A percentile compares a stretch with the other conserved stretches of the same genome.
Conservation (phyloP, 192 early-diverging fungal species). For the Jimgerdemannia lactiflua region DNA sequence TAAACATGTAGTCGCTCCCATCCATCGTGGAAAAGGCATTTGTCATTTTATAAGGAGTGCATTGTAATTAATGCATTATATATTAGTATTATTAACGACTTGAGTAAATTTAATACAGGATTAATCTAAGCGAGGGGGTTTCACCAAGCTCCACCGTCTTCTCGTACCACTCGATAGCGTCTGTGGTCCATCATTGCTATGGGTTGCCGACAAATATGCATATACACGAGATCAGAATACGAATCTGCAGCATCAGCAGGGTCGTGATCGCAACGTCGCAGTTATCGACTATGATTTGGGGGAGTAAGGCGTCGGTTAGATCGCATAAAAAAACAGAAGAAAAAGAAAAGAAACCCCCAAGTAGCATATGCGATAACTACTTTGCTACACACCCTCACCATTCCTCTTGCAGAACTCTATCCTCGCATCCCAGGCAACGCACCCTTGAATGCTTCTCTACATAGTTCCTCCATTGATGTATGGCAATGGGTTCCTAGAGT, state of each 20-base stretch:
- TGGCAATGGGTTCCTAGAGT: conserved; percentile 84
- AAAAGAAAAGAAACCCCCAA: neutral
- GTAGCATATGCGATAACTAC: too few species aligned
- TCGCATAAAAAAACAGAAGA: neutral
- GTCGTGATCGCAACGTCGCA: conserved; percentile 93
- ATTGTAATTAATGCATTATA: too few species aligned
- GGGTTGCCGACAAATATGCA: too few species aligned
- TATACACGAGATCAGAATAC: neutral
- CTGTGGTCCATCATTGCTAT: conserved; percentile 81
- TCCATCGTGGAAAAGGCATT: too few species aligned
- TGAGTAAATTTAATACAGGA: too few species aligned
- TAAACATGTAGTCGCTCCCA: too few species aligned
- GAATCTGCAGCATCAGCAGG: conserved; percentile 58
- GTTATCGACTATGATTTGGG: conserved; percentile 62
- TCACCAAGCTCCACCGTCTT: conserved; percentile 65
- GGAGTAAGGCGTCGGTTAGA: too few species aligned
- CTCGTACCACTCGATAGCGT: conserved; percentile 82
- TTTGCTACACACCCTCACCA: neutral
- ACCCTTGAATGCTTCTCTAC: conserved; percentile 74
- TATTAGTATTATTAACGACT: too few species aligned
- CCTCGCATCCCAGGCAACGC: neutral
- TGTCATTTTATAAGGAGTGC: too few species aligned
- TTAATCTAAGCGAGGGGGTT: too few species aligned
- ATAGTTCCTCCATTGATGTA: conserved; percentile 90
- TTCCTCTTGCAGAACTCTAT: neutral